phyloP scores from a whole-genome alignment of 768 basidiomycete species.

The Hebeloma cylindrosporum region DNA sequence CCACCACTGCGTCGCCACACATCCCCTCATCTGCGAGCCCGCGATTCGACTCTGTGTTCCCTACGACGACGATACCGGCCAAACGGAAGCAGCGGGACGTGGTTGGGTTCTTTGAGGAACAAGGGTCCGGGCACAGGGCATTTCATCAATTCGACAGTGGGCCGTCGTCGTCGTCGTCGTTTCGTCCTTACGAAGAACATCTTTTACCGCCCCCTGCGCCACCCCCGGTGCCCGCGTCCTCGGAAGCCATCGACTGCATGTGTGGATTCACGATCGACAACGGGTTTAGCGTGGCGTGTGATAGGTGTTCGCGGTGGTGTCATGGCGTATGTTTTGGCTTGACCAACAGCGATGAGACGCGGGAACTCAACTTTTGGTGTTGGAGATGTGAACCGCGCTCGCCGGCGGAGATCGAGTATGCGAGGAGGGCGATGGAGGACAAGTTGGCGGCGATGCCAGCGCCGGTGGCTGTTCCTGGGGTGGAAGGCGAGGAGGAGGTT shows the following conservation, averaged over 20 bases:
- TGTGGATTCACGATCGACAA: slow-evolving; percentile 76
- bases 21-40: slow-evolving; percentile 9
- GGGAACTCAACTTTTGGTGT: slow-evolving; percentile 79
- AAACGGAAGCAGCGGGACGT: slow-evolving; percentile 71
- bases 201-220: not conserved
- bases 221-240: slow-evolving; percentile 2
- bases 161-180: not conserved
- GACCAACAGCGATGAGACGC: slow-evolving; percentile 47
- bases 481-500: slow-evolving; percentile 24
- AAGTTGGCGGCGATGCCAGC: slow-evolving; percentile 44
- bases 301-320: slow-evolving; percentile 79
- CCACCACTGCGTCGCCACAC: slow-evolving; percentile 14
- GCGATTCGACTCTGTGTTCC: slow-evolving; percentile 50
- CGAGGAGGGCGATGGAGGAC: slow-evolving; percentile 7
- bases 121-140: slow-evolving; percentile 37
- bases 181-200: not conserved
- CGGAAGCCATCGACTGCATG: slow-evolving; percentile 67
- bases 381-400: slow-evolving; percentile 48
- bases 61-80: slow-evolving; percentile 54
- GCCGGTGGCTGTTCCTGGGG: slow-evolving; percentile 39
- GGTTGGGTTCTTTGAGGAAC: no score
- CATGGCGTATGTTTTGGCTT: slow-evolving; percentile 80
- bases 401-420: slow-evolving; percentile 46
- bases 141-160: not conserved
- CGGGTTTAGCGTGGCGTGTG: slow-evolving; percentile 85